These are phyloP conservation scores for Camptophora hylomeconis DNA, from an alignment of 2,329 filamentous ascomycete genomes.

Conservation along the genomic window DNA sequence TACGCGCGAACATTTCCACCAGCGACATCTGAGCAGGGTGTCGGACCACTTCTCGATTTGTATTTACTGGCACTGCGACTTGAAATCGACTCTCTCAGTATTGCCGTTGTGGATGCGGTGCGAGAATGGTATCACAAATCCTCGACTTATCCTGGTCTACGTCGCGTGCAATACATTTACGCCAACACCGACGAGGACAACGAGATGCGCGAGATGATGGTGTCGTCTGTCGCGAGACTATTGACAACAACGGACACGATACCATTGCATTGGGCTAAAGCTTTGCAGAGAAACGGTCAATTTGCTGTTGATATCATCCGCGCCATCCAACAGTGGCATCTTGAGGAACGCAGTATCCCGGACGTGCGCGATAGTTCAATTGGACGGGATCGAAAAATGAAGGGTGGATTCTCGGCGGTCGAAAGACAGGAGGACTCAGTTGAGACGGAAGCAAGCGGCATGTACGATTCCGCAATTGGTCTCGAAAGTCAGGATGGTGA, in stretches of 20 bases:
- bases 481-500: conserved; percentile 10
- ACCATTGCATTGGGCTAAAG: conserved; percentile 41
- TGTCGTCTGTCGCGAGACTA: conserved; percentile 36
- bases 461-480: conserved; percentile 9
- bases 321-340: conserved; percentile 40
- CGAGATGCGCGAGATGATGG: conserved; percentile 37
- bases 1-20: conserved; percentile 36
- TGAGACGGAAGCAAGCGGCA: conserved; percentile 6
- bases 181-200: conserved; percentile 35
- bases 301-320: conserved; percentile 42
- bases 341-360: conserved; percentile 36
- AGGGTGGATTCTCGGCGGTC: conserved; percentile 12
- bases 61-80: conserved; percentile 43
- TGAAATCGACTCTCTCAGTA: conserved; percentile 33
- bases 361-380: conserved; percentile 28
- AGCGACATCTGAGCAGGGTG: conserved; percentile 37
- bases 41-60: conserved; percentile 38
- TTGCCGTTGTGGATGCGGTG: conserved; percentile 37
- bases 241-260: conserved; percentile 37
- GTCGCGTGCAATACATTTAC: conserved; percentile 41
- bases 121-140: conserved; percentile 39
- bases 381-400: conserved; percentile 9
- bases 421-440: conserved; percentile 10
- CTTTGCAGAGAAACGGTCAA: conserved; percentile 41
- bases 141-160: conserved; percentile 39